Evolutionary conservation across 73 alveolate species (phyloP).

Genomic region (Paramecium bursaria): DNA sequence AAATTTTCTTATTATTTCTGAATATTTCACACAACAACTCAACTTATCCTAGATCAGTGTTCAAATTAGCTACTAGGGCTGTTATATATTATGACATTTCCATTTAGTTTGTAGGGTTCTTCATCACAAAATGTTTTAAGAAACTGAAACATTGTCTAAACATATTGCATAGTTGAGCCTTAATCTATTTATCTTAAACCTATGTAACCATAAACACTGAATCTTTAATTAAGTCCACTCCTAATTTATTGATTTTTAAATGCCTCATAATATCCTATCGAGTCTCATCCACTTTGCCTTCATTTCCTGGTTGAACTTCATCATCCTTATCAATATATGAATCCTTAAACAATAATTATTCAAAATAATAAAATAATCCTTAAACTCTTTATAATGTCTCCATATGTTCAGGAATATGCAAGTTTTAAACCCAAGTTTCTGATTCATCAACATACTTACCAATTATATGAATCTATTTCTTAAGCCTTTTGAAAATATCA

Average conservation of each 20-base stretch:
- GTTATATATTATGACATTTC: conserved; percentile 46
- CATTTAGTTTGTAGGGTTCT: conserved; percentile 32
- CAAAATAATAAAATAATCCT: conserved; percentile 39
- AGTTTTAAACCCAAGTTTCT: conserved; percentile 69
- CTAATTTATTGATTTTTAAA: conserved; percentile 56
- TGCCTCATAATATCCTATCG: conserved; percentile 67
- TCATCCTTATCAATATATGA: conserved; percentile 32
- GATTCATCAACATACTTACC: conserved; percentile 68
- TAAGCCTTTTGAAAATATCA: conserved; percentile 33
- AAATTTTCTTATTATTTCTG: conserved; percentile 61
- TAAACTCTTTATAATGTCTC: conserved; percentile 26
- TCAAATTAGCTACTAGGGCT: conserved; percentile 24
- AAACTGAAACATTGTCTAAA: conserved; percentile 55
- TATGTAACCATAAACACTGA: conserved; percentile 58
- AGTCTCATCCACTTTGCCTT: conserved; percentile 45
- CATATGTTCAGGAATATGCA: conserved; percentile 39
- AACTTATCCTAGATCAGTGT: conserved; percentile 63
- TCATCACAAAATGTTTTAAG: conserved; percentile 48
- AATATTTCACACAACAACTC: conserved; percentile 66
- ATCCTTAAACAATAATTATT: conserved; percentile 54
- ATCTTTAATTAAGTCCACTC: conserved; percentile 63
- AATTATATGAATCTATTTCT: conserved; percentile 33
- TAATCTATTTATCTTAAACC: conserved; percentile 12
- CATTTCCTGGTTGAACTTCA: conserved; percentile 37
- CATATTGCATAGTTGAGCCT: conserved; percentile 6